phyloP scores from a whole-genome alignment of 2,329 filamentous ascomycete species.

The Fusarium sp. region DNA sequence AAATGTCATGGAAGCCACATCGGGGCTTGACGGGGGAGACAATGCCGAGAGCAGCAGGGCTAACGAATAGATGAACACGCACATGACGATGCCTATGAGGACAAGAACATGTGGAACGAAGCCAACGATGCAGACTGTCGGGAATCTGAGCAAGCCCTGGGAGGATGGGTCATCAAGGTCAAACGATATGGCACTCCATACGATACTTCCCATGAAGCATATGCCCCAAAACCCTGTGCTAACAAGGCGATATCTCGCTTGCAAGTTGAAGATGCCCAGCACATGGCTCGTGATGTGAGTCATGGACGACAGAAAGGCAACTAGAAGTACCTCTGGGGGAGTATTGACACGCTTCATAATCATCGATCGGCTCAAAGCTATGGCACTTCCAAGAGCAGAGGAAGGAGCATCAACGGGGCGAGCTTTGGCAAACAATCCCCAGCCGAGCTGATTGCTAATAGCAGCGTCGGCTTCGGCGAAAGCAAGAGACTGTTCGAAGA shows the following conservation, averaged over 20 bases:
- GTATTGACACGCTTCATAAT: slow-evolving; percentile 87
- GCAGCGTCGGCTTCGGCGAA: slow-evolving; percentile 96
- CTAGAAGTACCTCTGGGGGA: slow-evolving; percentile 86
- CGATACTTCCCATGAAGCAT: slow-evolving; percentile 87
- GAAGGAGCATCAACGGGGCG: slow-evolving; percentile 47
- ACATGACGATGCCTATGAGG: slow-evolving; percentile 79
- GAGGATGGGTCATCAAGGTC: slow-evolving; percentile 68
- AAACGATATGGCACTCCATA: slow-evolving; percentile 77
- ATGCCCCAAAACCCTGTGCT: slow-evolving; percentile 92
- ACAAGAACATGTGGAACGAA: slow-evolving; percentile 96
- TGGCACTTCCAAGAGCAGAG: slow-evolving; percentile 43
- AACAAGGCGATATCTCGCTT: slow-evolving; percentile 81
- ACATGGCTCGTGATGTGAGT: slow-evolving; percentile 88
- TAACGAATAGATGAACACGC: slow-evolving; percentile 79
- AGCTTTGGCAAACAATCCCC: slow-evolving; percentile 69
- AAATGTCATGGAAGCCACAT: slow-evolving; percentile 53
- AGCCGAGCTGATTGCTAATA: slow-evolving; percentile 81
- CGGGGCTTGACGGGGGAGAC: slow-evolving; percentile 43
- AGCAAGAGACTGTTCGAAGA: slow-evolving; percentile 95
- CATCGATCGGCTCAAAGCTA: slow-evolving; percentile 69
- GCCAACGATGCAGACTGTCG: slow-evolving; percentile 93
- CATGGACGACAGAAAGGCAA: slow-evolving; percentile 88
- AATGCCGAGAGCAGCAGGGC: slow-evolving; percentile 79
- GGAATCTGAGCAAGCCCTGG: slow-evolving; percentile 83
- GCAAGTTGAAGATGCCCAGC: slow-evolving; percentile 82